Evolutionary conservation across 805 yeast species (phyloP).

Genomic region (Suhomyces prunicola): DNA sequence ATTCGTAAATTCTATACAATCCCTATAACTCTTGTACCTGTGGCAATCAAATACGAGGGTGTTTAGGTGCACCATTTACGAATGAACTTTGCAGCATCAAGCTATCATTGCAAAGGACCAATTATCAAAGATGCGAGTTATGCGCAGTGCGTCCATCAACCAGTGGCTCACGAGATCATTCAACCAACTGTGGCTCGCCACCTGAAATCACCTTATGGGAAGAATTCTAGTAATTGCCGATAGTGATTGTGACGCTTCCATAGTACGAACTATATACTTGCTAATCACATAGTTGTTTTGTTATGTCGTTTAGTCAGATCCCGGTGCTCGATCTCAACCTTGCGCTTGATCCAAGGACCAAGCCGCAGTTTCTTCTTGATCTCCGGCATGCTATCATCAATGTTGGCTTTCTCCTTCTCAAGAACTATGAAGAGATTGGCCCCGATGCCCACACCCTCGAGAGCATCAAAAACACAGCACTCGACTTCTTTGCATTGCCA

Average conservation of each 20-base stretch:
- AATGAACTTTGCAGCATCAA: no score
- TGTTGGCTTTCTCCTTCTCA: slow-evolving; percentile 53
- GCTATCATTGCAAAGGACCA: no score
- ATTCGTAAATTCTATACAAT: no score
- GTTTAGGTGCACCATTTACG: no score
- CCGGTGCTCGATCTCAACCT: slow-evolving; percentile 45
- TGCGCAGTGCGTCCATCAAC: background rate
- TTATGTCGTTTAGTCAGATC: slow-evolving; percentile 36
- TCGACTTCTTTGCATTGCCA: slow-evolving; percentile 46
- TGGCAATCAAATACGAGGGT: no score
- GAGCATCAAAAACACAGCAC: slow-evolving; percentile 37
- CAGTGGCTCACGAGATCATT: background rate
- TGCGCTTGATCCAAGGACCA: slow-evolving; percentile 42
- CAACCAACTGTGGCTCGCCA: background rate
- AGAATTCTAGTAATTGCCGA: no score
- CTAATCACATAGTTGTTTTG: background rate
- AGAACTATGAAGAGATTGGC: slow-evolving; percentile 26
- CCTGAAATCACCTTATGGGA: background rate
- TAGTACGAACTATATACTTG: no score
- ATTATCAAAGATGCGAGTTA: no score
- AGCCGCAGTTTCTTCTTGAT: slow-evolving; percentile 39
- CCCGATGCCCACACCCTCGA: slow-evolving; percentile 39
- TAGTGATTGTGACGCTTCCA: background rate
- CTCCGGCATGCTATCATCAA: slow-evolving; percentile 47
- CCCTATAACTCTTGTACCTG: background rate